Evolutionary conservation across 139 green algal genomes (phyloP).

Genomic region (Micractinium sp.): DNA sequence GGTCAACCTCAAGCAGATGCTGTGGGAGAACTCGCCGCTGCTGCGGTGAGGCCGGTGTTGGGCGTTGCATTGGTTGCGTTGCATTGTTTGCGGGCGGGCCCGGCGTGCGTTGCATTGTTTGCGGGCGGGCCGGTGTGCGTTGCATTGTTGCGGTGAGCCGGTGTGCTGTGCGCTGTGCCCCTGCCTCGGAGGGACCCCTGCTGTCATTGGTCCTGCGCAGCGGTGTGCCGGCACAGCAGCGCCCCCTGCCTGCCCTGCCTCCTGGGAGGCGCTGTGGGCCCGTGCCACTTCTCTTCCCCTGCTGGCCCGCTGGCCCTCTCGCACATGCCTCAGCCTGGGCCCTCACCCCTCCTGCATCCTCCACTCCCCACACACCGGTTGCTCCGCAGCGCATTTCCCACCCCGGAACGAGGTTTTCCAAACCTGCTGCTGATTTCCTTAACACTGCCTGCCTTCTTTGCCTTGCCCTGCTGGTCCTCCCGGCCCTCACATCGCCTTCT

Average conservation of each 20-base stretch:
- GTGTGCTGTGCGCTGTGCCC: no score
- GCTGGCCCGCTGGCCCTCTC: no score
- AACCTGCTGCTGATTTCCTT: not conserved
- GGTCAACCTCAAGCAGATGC: slow-evolving; percentile 22
- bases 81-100: not conserved
- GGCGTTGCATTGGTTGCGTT: no score
- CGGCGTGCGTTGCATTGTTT: not conserved
- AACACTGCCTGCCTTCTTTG: not conserved
- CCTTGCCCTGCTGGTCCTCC: not conserved
- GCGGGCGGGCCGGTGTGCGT: not conserved
- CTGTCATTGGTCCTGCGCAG: no score
- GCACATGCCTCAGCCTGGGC: no score
- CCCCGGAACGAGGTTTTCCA: not conserved
- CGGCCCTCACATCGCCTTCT: not conserved
- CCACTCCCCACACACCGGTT: not conserved
- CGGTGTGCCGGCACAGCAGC: no score
- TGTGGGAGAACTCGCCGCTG: slow-evolving; percentile 47
- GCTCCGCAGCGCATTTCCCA: not conserved
- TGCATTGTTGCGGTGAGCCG: not conserved
- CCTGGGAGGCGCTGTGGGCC: no score
- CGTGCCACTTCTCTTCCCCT: no score
- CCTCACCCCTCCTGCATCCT: no score
- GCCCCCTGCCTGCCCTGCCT: not conserved
- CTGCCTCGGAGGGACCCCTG: no score
- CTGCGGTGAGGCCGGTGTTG: slow-evolving; percentile 32